Conservation (phyloP, 2,329 filamentous ascomycete genomes). For the Berkeleyomyces basicola region DNA sequence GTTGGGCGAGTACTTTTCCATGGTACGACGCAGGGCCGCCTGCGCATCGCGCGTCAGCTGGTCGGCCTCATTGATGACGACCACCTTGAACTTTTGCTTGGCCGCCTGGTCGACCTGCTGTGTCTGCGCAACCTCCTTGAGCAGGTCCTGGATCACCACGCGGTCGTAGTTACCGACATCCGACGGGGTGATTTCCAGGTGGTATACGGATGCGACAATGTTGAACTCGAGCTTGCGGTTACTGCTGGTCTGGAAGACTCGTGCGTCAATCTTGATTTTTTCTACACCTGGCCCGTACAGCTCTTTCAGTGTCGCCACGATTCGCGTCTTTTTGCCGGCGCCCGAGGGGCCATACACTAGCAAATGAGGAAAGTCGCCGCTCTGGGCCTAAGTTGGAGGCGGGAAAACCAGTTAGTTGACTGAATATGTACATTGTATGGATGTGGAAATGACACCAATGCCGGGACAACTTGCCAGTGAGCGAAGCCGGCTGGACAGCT, state of each 20-base stretch:
- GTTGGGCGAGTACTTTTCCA: constrained; percentile 99
- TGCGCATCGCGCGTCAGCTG: constrained; percentile 88
- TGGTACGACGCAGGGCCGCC: constrained; percentile 81
- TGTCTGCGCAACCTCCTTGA: constrained; percentile 97
- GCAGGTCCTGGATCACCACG: constrained; percentile 83
- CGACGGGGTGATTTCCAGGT: constrained; percentile 93
- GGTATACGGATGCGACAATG: constrained; percentile 91
- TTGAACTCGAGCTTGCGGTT: constrained; percentile 99
- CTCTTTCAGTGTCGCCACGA: constrained; percentile 88
- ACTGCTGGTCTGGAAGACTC: constrained; percentile 85
- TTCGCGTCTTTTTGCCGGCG: constrained; percentile 93
- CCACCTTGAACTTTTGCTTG: constrained; percentile 89
- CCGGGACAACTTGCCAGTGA: constrained; percentile 49
- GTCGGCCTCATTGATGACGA: constrained; percentile 98
- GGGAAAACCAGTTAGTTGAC: not conserved
- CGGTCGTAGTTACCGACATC: constrained; percentile 94
- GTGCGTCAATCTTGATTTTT: constrained; percentile 98
- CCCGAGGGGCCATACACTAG: constrained; percentile 94
- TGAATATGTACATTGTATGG: not conserved
- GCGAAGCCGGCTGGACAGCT: constrained; percentile 71
- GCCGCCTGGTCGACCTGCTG: constrained; percentile 94
- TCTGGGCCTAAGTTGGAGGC: constrained; percentile 59
- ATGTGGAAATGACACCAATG: no score
- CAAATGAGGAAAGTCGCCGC: constrained; percentile 92
- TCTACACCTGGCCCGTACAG: constrained; percentile 94